These are phyloP conservation scores for Candida neerlandica DNA, from an alignment of 1,139 yeast species.

Conservation along the genomic window DNA sequence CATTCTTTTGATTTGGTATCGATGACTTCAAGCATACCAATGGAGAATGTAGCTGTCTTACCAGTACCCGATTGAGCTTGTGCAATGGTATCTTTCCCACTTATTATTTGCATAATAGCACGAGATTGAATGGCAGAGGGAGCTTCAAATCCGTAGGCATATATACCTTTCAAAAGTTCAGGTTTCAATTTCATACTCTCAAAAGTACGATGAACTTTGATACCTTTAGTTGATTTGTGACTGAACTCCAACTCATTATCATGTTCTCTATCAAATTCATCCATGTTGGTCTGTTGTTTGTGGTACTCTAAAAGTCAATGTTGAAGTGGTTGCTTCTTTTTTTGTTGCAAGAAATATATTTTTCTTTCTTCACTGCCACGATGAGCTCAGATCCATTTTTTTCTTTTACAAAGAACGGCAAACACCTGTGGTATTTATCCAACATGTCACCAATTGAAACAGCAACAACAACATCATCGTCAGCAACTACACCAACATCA, in stretches of 20 bases:
- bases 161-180: constrained; percentile 71
- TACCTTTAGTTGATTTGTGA: constrained; percentile 53
- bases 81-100: constrained; percentile 91
- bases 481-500: constrained; percentile 4
- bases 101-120: constrained; percentile 89
- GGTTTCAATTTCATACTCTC: constrained; percentile 81
- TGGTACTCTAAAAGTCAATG: neutral
- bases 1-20: constrained; percentile 68
- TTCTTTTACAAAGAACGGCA: neutral
- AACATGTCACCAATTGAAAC: constrained; percentile 4
- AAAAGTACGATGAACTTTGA: constrained; percentile 66
- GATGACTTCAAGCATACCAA: constrained; percentile 83
- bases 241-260: constrained; percentile 63
- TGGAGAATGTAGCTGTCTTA: constrained; percentile 94
- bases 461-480: constrained; percentile 1
- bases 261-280: constrained; percentile 55
- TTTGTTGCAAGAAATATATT: neutral
- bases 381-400: neutral
- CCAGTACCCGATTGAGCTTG: constrained; percentile 99
- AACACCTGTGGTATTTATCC: neutral
- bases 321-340: neutral
- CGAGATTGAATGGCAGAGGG: constrained; percentile 96
- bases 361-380: neutral
- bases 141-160: constrained; percentile 87
- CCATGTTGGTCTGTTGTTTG: constrained; percentile 18